These are phyloP conservation scores for Schizochytrium sp. DNA, from an alignment of 108 stramenopile genomes.

Conservation along the genomic window DNA sequence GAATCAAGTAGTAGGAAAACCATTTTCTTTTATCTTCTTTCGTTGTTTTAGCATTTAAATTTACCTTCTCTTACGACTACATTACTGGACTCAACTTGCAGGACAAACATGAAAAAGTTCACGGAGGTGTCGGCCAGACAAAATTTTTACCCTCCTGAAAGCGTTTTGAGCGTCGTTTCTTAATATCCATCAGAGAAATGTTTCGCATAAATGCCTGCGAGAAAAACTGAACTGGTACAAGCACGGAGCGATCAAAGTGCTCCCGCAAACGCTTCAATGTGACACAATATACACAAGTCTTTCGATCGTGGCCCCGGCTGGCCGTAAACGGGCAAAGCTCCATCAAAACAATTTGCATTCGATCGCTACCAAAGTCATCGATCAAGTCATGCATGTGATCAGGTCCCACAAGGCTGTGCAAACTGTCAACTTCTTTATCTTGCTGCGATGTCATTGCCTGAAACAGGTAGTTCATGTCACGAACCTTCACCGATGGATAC, in stretches of 20 bases:
- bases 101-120: no score
- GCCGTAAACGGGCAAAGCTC: not conserved
- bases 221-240: not conserved
- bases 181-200: not conserved
- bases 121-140: not conserved
- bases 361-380: not conserved
- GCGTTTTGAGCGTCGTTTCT: not conserved
- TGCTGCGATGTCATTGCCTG: not conserved
- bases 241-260: slow-evolving; percentile 9
- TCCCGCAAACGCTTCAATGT: not conserved
- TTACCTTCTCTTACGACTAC: no score
- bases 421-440: not conserved
- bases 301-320: not conserved
- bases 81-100: no score
- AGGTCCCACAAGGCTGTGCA: not conserved
- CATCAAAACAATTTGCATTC: not conserved
- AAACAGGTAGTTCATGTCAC: slow-evolving; percentile 18
- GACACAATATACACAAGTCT: not conserved
- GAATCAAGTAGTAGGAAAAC: no score
- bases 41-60: no score
- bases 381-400: not conserved
- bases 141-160: not conserved
- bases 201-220: not conserved
- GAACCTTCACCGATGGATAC: not conserved
- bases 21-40: no score